Evolutionary conservation across 441 rosid species (phyloP).

Genomic region (Heliophila coronopifolia): DNA sequence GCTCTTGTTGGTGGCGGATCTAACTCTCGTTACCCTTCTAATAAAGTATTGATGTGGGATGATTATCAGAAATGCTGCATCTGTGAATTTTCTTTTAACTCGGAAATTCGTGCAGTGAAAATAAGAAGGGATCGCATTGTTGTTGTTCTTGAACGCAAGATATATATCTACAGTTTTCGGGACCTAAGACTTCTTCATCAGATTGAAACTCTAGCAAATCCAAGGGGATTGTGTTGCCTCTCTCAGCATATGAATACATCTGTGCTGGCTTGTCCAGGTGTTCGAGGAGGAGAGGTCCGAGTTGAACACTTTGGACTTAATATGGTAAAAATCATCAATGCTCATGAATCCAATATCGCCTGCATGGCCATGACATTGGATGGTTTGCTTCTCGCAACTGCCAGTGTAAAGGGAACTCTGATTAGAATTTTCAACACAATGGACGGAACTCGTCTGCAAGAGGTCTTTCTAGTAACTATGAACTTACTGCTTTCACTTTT

Average conservation of each 20-base stretch:
- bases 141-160: conserved; percentile 82
- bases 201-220: conserved; percentile 73
- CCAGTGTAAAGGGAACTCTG: conserved; percentile 82
- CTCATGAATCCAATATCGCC: conserved; percentile 77
- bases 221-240: conserved; percentile 81
- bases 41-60: conserved; percentile 86
- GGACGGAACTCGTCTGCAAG: conserved; percentile 86
- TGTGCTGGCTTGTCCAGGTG: conserved; percentile 86
- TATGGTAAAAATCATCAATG: conserved; percentile 60
- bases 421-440: conserved; percentile 90
- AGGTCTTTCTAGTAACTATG: conserved; percentile 46
- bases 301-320: conserved; percentile 80
- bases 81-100: conserved; percentile 73
- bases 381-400: conserved; percentile 89
- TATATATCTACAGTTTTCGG: conserved; percentile 64
- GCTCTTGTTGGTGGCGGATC: conserved; percentile 74
- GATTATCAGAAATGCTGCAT: conserved; percentile 81
- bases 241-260: conserved; percentile 73
- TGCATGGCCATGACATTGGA: conserved; percentile 84
- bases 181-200: conserved; percentile 86
- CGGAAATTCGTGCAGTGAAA: conserved; percentile 73
- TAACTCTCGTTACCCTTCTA: conserved; percentile 75
- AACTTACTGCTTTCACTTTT: conserved; percentile 14
- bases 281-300: conserved; percentile 73
- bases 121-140: conserved; percentile 73